Conservation (phyloP, 2,329 filamentous ascomycete species). For the Fusarium tricinctum region DNA sequence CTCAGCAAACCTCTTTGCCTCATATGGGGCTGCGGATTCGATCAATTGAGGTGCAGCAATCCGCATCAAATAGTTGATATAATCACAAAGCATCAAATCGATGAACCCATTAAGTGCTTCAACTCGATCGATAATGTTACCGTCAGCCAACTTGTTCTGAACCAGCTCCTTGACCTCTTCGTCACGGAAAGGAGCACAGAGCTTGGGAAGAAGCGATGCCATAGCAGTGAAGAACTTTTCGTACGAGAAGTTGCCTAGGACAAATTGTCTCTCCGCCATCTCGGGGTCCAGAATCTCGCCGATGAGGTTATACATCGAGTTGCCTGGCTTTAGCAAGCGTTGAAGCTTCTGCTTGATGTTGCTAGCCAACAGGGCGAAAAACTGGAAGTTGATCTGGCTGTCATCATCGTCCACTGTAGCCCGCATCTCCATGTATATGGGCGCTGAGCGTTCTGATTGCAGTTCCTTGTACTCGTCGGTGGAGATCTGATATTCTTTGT, state of each 20-base stretch:
- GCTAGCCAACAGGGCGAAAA: conserved; percentile 78
- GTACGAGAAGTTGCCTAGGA: conserved; percentile 81
- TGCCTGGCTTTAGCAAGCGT: conserved; percentile 77
- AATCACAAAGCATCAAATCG: conserved; percentile 83
- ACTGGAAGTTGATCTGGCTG: conserved; percentile 73
- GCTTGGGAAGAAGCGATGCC: conserved; percentile 79
- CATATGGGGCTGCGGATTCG: conserved; percentile 78
- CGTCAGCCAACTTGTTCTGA: conserved; percentile 70
- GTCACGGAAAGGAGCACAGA: conserved; percentile 86
- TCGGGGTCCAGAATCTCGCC: conserved; percentile 82
- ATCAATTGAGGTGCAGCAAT: conserved; percentile 79
- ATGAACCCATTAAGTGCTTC: conserved; percentile 82
- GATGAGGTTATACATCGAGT: conserved; percentile 81
- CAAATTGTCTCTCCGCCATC: conserved; percentile 77
- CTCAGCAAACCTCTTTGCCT: conserved; percentile 78
- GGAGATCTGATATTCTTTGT: conserved; percentile 82
- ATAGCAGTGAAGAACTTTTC: conserved; percentile 85
- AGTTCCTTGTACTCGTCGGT: conserved; percentile 70
- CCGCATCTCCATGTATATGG: conserved; percentile 70
- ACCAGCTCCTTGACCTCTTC: conserved; percentile 78
- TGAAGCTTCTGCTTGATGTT: conserved; percentile 80
- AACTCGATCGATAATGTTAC: conserved; percentile 80
- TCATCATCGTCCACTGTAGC: conserved; percentile 76
- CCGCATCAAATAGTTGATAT: conserved; percentile 84
- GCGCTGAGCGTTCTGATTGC: conserved; percentile 63